Conservation (phyloP, 2,329 filamentous ascomycete genomes). For the Paracamarosporium sp. region DNA sequence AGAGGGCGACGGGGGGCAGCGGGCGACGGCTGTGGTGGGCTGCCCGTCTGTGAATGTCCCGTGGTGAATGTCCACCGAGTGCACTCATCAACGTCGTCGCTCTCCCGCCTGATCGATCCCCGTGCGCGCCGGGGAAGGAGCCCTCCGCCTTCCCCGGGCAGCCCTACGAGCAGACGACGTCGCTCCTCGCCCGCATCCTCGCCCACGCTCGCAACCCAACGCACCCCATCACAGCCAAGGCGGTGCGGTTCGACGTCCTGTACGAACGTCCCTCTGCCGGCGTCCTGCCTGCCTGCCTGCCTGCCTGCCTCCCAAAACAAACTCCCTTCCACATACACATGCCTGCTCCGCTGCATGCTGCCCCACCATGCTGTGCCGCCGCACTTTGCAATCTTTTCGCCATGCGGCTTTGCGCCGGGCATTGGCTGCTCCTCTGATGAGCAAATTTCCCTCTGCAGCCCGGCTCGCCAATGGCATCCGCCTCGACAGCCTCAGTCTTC, state of each 20-base stretch:
- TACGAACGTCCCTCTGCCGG: not conserved
- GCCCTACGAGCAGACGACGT: constrained; percentile 6
- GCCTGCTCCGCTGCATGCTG: not conserved
- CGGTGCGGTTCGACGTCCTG: not conserved
- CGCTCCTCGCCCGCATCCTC: not conserved
- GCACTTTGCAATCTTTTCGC: not conserved
- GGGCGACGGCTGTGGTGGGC: too few relatives aligned
- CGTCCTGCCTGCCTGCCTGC: not conserved
- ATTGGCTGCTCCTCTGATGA: constrained; percentile 15
- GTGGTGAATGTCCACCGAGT: too few relatives aligned
- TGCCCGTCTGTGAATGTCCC: too few relatives aligned
- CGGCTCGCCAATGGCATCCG: constrained; percentile 6
- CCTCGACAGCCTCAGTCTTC: constrained; percentile 7
- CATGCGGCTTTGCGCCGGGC: not conserved
- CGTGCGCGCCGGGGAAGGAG: not conserved
- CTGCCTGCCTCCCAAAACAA: not conserved
- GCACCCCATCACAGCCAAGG: too few relatives aligned
- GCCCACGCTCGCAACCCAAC: too few relatives aligned
- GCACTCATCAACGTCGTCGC: not conserved
- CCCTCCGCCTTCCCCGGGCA: not conserved
- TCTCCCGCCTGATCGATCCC: not conserved
- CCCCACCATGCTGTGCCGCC: constrained; percentile 7
- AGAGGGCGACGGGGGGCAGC: not conserved
- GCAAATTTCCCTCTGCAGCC: constrained; percentile 13
- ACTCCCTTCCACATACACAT: not conserved